phyloP scores from a whole-genome alignment of 768 basidiomycete species.

The Rhodotorula kratochvilovae region DNA sequence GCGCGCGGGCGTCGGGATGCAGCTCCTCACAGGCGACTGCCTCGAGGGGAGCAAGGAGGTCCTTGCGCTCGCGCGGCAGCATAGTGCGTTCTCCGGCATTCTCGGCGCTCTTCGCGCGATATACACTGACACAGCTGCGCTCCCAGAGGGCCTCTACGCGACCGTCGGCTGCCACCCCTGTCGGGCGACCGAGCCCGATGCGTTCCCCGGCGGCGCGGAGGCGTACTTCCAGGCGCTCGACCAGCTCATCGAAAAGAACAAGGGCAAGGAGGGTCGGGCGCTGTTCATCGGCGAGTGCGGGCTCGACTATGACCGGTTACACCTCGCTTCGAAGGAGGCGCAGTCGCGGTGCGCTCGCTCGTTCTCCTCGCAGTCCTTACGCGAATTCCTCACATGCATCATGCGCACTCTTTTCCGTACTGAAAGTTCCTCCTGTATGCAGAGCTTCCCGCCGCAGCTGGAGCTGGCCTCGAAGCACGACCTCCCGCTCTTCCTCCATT shows the following conservation, averaged over 20 bases:
- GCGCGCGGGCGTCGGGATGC: constrained; percentile 61
- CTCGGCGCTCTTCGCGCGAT: not conserved
- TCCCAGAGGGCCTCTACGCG: constrained; percentile 57
- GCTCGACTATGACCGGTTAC: constrained; percentile 71
- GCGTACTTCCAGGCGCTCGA: constrained; percentile 63
- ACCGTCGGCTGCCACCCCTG: constrained; percentile 80
- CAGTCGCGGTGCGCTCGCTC: constrained; percentile 51
- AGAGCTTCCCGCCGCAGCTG: constrained; percentile 65
- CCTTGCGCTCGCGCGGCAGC: constrained; percentile 58
- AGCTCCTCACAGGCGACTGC: constrained; percentile 73
- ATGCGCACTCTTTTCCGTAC: no score
- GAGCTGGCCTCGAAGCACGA: constrained; percentile 63
- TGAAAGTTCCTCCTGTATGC: no score
- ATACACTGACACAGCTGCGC: not conserved
- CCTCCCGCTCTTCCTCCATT: constrained; percentile 76
- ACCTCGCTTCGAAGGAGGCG: constrained; percentile 59
- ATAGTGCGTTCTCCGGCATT: constrained; percentile 49
- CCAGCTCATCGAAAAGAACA: constrained; percentile 46
- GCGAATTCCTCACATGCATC: no score
- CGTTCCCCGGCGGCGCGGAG: constrained; percentile 56
- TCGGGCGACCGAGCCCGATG: constrained; percentile 64
- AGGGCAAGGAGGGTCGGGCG: constrained; percentile 47
- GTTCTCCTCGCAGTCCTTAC: no score
- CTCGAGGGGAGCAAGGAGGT: constrained; percentile 62
- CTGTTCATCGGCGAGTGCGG: constrained; percentile 78